Evolutionary conservation across 202 grass and related monocot species (phyloP).

Genomic region (Bolboschoenoplectus hybrid): DNA sequence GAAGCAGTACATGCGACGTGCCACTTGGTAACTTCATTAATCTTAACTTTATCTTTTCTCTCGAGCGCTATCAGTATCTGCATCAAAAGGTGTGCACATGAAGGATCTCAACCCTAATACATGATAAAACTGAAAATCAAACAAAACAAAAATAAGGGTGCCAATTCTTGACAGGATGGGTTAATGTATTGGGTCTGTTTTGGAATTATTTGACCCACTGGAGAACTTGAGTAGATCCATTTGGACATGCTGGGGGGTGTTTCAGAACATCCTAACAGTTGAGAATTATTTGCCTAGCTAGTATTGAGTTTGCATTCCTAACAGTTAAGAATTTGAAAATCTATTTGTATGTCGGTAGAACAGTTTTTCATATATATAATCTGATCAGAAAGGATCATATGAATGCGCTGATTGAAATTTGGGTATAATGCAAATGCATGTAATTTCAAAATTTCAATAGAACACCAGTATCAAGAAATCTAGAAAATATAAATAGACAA

Average conservation of each 20-base stretch:
- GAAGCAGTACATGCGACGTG: slow-evolving; percentile 98
- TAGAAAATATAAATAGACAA: slow-evolving; percentile 20
- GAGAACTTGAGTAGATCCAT: neutral
- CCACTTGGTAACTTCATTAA: slow-evolving; percentile 72
- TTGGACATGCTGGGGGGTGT: neutral
- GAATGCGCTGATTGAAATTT: neutral
- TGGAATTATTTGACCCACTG: neutral
- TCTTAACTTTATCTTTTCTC: slow-evolving; percentile 5
- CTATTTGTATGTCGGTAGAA: neutral
- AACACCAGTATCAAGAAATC: neutral
- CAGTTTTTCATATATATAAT: neutral
- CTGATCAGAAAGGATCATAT: neutral
- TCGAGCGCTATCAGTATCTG: neutral
- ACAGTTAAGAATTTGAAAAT: neutral
- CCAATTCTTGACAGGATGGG: neutral
- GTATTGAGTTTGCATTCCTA: slow-evolving; percentile 13
- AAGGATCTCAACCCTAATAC: neutral
- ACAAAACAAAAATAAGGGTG: neutral
- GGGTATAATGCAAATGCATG: neutral
- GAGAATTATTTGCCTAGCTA: neutral
- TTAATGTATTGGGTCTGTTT: neutral
- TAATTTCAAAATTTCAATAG: neutral
- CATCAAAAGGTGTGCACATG: neutral
- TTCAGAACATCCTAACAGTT: no score
- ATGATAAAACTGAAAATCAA: neutral